These are phyloP conservation scores for Puccinellia tenuiflora DNA, from an alignment of 176 grass and related monocot species.

Conservation along the genomic window DNA sequence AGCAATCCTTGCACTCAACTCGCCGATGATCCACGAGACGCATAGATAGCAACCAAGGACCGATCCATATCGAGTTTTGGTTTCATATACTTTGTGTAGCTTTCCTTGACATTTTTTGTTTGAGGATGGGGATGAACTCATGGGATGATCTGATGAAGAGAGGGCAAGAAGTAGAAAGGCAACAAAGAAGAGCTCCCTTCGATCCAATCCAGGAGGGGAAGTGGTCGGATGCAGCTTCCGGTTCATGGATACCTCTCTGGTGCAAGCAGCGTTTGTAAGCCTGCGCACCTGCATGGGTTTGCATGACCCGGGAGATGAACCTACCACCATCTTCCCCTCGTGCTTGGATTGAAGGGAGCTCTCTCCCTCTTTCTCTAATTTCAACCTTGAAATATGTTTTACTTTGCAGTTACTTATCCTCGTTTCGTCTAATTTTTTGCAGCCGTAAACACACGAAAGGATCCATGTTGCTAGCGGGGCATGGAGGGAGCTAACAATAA, in stretches of 20 bases:
- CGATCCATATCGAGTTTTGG: not conserved
- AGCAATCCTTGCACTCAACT: not conserved
- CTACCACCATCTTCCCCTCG: conserved; percentile 53
- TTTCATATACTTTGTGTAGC: not conserved
- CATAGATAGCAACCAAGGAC: not conserved
- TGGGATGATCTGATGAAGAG: not conserved
- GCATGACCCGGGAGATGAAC: conserved; percentile 71
- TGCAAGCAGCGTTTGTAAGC: conserved; percentile 18
- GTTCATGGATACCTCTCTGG: conserved; percentile 74
- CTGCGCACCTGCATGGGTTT: conserved; percentile 55
- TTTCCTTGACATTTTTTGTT: not conserved
- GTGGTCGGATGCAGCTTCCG: conserved; percentile 65
- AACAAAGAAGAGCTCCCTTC: conserved; percentile 57
- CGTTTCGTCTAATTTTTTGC: not conserved
- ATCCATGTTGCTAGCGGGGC: not conserved
- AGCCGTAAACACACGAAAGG: not conserved
- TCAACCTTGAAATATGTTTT: not conserved
- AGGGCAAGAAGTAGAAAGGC: not conserved
- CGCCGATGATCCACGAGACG: not conserved
- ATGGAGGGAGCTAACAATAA: not conserved
- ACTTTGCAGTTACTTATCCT: not conserved
- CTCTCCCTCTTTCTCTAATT: not conserved
- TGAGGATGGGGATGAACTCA: not conserved
- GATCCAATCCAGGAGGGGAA: conserved; percentile 70
- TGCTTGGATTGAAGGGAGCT: conserved; percentile 98